These are phyloP conservation scores for Nidularia sp. DNA, from an alignment of 768 basidiomycete species.

Conservation along the genomic window DNA sequence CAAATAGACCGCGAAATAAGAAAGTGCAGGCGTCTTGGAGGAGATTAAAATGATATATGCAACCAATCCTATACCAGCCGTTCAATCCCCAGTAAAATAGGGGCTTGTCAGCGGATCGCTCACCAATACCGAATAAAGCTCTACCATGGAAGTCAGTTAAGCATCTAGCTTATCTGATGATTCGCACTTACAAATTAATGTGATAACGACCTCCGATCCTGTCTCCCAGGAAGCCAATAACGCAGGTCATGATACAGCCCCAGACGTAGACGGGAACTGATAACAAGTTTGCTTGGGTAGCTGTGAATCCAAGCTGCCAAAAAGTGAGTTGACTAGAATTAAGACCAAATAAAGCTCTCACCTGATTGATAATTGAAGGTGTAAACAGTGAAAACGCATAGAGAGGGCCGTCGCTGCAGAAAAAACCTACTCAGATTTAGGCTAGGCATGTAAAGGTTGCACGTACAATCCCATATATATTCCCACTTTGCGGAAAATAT, in stretches of 20 bases:
- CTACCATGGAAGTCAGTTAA: conserved; percentile 8
- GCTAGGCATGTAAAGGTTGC: conserved; percentile 1
- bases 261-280: conserved; percentile 77
- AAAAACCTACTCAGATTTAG: neutral
- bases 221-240: conserved; percentile 61
- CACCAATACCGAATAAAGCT: conserved; percentile 21
- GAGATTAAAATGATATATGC: conserved; percentile 67
- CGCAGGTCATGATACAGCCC: conserved; percentile 63
- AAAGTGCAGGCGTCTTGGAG: conserved; percentile 56
- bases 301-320: conserved; percentile 41
- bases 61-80: conserved; percentile 29
- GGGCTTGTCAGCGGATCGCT: conserved; percentile 1
- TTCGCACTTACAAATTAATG: conserved; percentile 60
- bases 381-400: conserved; percentile 51
- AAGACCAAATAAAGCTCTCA: conserved; percentile 16
- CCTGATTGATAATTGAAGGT: conserved; percentile 55
- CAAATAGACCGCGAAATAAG: conserved; percentile 70
- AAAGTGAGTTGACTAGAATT: neutral
- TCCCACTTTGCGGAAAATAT: conserved; percentile 40
- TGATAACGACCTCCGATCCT: conserved; percentile 49
- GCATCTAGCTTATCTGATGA: no score
- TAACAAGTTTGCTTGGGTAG: conserved; percentile 67
- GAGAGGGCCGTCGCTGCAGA: conserved; percentile 46
- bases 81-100: neutral
- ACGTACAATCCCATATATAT: conserved; percentile 69